A percentile compares a stretch with the other conserved stretches of the same genome.
Conservation (phyloP, 1,139 yeast species). For the Sugiyamaella castrensis region DNA sequence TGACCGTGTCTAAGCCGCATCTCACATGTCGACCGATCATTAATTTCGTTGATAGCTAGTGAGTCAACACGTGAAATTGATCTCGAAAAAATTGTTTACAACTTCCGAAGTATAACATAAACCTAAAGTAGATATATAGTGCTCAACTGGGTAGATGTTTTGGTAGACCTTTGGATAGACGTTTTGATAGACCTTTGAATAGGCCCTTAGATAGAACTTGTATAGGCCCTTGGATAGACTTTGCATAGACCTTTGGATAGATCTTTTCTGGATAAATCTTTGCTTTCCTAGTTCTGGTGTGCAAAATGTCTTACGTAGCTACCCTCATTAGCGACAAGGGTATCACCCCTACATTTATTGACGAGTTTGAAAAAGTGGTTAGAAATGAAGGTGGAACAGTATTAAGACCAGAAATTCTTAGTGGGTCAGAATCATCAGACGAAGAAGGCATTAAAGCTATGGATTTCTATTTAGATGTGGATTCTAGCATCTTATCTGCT, state of each 20-base stretch:
- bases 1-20: no score
- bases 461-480: slow-evolving; percentile 27
- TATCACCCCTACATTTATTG: slow-evolving; percentile 18
- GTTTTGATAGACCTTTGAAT: no score
- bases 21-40: not conserved
- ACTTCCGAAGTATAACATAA: no score
- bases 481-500: slow-evolving; percentile 14
- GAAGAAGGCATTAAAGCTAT: slow-evolving; percentile 20
- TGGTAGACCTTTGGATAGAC: no score
- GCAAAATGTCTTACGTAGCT: slow-evolving; percentile 25
- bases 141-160: no score
- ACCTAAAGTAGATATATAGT: no score
- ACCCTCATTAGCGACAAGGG: slow-evolving; percentile 26
- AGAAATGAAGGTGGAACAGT: slow-evolving; percentile 24
- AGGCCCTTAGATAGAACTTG: no score
- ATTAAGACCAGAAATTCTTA: slow-evolving; percentile 21
- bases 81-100: not conserved
- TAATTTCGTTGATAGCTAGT: not conserved
- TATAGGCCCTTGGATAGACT: no score
- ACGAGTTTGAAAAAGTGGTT: slow-evolving; percentile 28
- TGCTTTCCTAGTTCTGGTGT: no score
- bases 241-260: no score
- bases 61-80: not conserved
- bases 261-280: no score
- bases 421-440: slow-evolving; percentile 11